Evolutionary conservation across 2,329 filamentous ascomycete species (phyloP), one percentile per base, ranked within the genome.

Genomic region (Aulographum hederae): DNA sequence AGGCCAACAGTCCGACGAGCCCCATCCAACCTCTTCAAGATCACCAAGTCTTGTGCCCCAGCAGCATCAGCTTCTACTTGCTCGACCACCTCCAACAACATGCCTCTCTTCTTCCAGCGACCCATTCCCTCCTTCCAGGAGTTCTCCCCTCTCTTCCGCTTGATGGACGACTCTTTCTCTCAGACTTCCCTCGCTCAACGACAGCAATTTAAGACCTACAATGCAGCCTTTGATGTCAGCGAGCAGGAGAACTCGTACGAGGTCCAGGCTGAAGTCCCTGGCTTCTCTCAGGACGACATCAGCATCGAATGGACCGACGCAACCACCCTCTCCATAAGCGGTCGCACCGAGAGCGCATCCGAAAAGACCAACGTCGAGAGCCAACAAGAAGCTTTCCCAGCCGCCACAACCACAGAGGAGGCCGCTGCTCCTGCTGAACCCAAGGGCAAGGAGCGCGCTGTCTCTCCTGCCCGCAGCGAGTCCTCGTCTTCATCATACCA

Each of bases 261-360:
- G 54, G 73, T 86, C 14, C 71, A 85, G 44, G 80, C 79, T 44
- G 79, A 86, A 53, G 69, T 86, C 4, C 74, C 79, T 0, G 80
- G 80, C 34, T 61, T 85, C 43, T 67, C 68, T 39, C 78, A 80
- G 56, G 71, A 79, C 43, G 62, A 84, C 45, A 60, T 89, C 46
- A 60, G 66, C 48, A 78, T 86, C 47, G 78, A 86, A 47, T 86
- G 85, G 62, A 73, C 70, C 36, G 78, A 86, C 48, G 61, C 66
- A 26, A 73, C 79, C 56, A 84, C 77, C 12, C 58, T 86, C 27
- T 64, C 70, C 39, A 62, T 89, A 49, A 69, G 68, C 35, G 80
- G 80, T 46, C 69, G 63, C 39, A 65, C 71, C 34, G 66, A 68
- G 37, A 55, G 69, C 25, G 67, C 67, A 61, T 3, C 53, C 65